These are phyloP conservation scores for Zalaria obscura DNA, from an alignment of 2,329 filamentous ascomycete genomes.

Conservation along the genomic window DNA sequence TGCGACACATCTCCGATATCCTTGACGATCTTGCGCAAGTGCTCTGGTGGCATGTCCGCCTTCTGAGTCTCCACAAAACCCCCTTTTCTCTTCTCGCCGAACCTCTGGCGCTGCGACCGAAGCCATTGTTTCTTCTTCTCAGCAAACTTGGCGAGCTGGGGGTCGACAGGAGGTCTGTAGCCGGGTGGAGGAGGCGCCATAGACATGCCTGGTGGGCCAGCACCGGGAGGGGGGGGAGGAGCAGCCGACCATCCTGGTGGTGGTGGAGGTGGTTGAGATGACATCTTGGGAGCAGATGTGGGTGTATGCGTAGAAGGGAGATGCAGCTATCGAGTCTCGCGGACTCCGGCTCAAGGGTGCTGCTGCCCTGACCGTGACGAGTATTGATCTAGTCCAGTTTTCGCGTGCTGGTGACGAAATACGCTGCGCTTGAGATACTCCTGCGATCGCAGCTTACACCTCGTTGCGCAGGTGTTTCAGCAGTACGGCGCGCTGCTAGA, in stretches of 20 bases:
- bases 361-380: neutral
- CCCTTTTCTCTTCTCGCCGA: slow-evolving; percentile 91
- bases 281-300: slow-evolving; percentile 28
- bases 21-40: slow-evolving; percentile 93
- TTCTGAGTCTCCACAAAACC: slow-evolving; percentile 98
- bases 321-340: neutral
- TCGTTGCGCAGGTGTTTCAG: neutral
- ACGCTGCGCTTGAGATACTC: neutral
- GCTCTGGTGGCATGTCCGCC: slow-evolving; percentile 95
- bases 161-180: slow-evolving; percentile 66
- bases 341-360: neutral
- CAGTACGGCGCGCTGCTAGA: no score
- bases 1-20: slow-evolving; percentile 99
- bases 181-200: slow-evolving; percentile 67
- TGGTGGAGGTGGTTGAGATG: slow-evolving; percentile 51
- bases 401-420: neutral
- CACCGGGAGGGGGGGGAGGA: slow-evolving; percentile 27
- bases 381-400: neutral
- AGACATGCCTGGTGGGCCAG: slow-evolving; percentile 33
- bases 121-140: slow-evolving; percentile 99
- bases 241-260: slow-evolving; percentile 49
- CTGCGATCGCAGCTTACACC: neutral
- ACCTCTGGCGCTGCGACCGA: slow-evolving; percentile 76
- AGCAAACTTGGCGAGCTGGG: slow-evolving; percentile 83
- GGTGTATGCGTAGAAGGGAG: neutral